Evolutionary conservation across 106 monocot species (phyloP).

Genomic region (Dendrobium catenatum): DNA sequence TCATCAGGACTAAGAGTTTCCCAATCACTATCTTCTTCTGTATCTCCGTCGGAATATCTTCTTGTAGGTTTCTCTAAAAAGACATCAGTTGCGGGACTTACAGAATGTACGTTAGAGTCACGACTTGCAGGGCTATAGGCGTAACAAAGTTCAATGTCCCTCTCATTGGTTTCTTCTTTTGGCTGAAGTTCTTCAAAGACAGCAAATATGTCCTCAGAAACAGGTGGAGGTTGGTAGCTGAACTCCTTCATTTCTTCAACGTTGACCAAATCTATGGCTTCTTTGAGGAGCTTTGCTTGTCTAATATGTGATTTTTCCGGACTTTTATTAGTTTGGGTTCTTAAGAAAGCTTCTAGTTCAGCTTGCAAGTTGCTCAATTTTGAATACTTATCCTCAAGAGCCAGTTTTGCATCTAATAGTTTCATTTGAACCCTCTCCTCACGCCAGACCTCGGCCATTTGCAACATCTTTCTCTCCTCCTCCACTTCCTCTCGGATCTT

Average conservation of each 20-base stretch:
- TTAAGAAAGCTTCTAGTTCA: slow-evolving; percentile 57
- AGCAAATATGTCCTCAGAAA: slow-evolving; percentile 74
- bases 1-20: slow-evolving; percentile 73
- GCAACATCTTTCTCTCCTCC: slow-evolving; percentile 93
- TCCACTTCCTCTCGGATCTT: slow-evolving; percentile 81
- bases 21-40: slow-evolving; percentile 79
- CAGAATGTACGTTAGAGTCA: slow-evolving; percentile 35
- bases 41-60: slow-evolving; percentile 26
- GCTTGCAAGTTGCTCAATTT: slow-evolving; percentile 48
- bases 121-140: slow-evolving; percentile 36
- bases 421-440: slow-evolving; percentile 99
- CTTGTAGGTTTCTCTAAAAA: slow-evolving; percentile 24
- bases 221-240: slow-evolving; percentile 53
- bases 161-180: slow-evolving; percentile 40
- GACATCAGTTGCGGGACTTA: slow-evolving; percentile 43
- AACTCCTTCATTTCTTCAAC: slow-evolving; percentile 58
- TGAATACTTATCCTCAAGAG: slow-evolving; percentile 72
- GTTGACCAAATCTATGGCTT: slow-evolving; percentile 34
- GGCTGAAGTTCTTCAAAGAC: slow-evolving; percentile 47
- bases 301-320: slow-evolving; percentile 15
- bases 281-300: slow-evolving; percentile 52
- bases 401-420: slow-evolving; percentile 85
- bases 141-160: slow-evolving; percentile 55
- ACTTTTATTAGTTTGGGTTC: neutral
- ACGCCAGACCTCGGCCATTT: slow-evolving; percentile 99